Base-by-base conservation (phyloP, 1,139 yeast species). In the Casaregolazyma lundiana region DNA sequence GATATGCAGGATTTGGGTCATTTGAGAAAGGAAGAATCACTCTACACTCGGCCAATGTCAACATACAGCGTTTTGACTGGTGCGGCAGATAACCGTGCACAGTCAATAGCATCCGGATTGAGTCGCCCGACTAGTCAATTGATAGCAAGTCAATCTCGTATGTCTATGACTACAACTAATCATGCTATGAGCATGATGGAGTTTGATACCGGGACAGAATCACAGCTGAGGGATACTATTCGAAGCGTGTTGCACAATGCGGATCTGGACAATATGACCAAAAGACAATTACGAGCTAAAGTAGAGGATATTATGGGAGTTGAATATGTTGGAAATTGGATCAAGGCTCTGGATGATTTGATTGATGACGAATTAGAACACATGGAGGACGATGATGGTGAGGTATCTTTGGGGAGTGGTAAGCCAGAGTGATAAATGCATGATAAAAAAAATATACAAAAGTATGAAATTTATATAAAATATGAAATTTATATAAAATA, bases 271-370 rank as follows among this genome's bases (percentile, higher is more conserved):
- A 56, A 59, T 19, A 65, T 63, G 63, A 67, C 71, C 30, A 59
- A 66, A 43, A 51, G 64, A n/a, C 69, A 67, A 50, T 53, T 67
- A 18, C 56, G 70, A 2, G 62, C 59, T 22, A 62, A 62, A 53
- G 67, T 67, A 8, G 68, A 65, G 37, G 70, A 67, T 43, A 50
- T 64, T 20, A 55, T 66, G 48, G 70, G 66, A 17, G 60, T 64
- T 15, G 59, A 56, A 45, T 66, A 67, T 49, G 52, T 55, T 9
- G 63, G 66, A 6, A 61, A 58, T 20, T 54, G 59, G 41, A 56
- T 65, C 8, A 54, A 54, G 6, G 56, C 58, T 6, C 65, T 67
- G 13, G 70, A 67, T 43, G 49, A 49, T 7, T 50, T 66, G 51
- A 66, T 67, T 44, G 71, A 67, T 42, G 67, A 62, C 18, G 70